Percentiles rank a stretch among this genome's conserved stretches.
phyloP scores from a whole-genome alignment of 768 basidiomycete species.

The Serendipita sp. region DNA sequence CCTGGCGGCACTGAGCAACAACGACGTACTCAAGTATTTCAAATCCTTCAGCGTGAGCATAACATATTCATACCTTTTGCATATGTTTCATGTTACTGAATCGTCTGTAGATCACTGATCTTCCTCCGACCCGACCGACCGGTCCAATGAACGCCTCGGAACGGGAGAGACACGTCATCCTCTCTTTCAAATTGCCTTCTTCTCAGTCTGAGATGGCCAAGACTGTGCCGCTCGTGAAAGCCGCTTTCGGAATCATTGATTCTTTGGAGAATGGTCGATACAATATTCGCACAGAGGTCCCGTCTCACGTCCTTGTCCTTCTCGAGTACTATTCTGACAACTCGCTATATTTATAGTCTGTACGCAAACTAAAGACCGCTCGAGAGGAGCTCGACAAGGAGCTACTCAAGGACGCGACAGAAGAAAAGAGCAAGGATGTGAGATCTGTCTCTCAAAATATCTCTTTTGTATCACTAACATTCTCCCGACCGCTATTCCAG shows the following conservation, averaged over 20 bases:
- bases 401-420: constrained; percentile 52
- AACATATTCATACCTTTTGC: neutral
- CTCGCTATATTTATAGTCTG: constrained; percentile 28
- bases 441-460: constrained; percentile 8
- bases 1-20: constrained; percentile 41
- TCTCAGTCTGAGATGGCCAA: constrained; percentile 27
- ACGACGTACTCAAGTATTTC: constrained; percentile 57
- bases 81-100: constrained; percentile 6
- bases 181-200: constrained; percentile 45
- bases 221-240: constrained; percentile 43
- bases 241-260: constrained; percentile 65
- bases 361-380: constrained; percentile 52
- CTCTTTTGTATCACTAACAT: neutral
- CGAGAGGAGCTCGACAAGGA: constrained; percentile 56
- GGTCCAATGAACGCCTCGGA: constrained; percentile 32
- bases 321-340: neutral
- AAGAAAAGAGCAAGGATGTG: constrained; percentile 52
- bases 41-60: constrained; percentile 62
- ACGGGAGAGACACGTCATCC: constrained; percentile 57
- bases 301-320: neutral
- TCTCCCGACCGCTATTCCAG: constrained; percentile 20
- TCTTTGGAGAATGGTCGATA: constrained; percentile 32
- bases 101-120: constrained; percentile 54
- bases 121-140: constrained; percentile 55
- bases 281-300: constrained; percentile 51